Evolutionary conservation across 2,329 filamentous ascomycete species (phyloP).

Genomic region (Simplicillium aogashimaense): DNA sequence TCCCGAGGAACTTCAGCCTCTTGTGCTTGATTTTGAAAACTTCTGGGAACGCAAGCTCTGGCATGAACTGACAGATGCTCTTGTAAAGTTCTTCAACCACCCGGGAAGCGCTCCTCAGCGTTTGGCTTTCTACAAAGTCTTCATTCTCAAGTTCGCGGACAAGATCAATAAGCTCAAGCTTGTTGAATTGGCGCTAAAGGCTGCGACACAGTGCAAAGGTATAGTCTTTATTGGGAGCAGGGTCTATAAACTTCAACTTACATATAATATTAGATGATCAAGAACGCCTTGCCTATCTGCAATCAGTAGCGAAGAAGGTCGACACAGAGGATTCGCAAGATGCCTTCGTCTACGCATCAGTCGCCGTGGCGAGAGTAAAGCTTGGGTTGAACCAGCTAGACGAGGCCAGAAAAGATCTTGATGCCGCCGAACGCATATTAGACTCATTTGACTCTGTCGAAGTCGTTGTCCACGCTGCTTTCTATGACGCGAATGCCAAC

Average conservation of each 20-base stretch:
- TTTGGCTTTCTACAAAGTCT: slow-evolving; percentile 84
- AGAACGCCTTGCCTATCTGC: slow-evolving; percentile 78
- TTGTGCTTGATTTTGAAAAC: slow-evolving; percentile 88
- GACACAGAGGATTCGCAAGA: slow-evolving; percentile 90
- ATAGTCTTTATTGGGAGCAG: slow-evolving; percentile 8
- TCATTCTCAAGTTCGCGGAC: slow-evolving; percentile 91
- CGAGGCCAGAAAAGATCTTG: slow-evolving; percentile 78
- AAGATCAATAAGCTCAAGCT: slow-evolving; percentile 99
- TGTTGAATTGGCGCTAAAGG: slow-evolving; percentile 79
- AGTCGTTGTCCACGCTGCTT: slow-evolving; percentile 88
- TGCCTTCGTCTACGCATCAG: slow-evolving; percentile 87
- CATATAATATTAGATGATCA: slow-evolving; percentile 58
- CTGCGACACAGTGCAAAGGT: slow-evolving; percentile 78
- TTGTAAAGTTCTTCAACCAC: slow-evolving; percentile 80
- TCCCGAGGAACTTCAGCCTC: slow-evolving; percentile 76
- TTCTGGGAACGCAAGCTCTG: slow-evolving; percentile 98
- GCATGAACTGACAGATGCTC: slow-evolving; percentile 91
- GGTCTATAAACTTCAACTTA: slow-evolving; percentile 1
- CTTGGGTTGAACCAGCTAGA: slow-evolving; percentile 69
- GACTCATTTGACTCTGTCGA: slow-evolving; percentile 93
- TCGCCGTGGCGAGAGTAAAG: slow-evolving; percentile 81
- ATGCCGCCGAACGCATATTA: slow-evolving; percentile 76
- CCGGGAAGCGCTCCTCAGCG: slow-evolving; percentile 74
- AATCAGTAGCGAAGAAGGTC: slow-evolving; percentile 75
- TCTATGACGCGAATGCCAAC: slow-evolving; percentile 89